Percentiles rank a stretch among this genome's conserved stretches.
phyloP scores from a whole-genome alignment of 1,284 basidiomycete genomes.

The Laetiporus sulphureus region DNA sequence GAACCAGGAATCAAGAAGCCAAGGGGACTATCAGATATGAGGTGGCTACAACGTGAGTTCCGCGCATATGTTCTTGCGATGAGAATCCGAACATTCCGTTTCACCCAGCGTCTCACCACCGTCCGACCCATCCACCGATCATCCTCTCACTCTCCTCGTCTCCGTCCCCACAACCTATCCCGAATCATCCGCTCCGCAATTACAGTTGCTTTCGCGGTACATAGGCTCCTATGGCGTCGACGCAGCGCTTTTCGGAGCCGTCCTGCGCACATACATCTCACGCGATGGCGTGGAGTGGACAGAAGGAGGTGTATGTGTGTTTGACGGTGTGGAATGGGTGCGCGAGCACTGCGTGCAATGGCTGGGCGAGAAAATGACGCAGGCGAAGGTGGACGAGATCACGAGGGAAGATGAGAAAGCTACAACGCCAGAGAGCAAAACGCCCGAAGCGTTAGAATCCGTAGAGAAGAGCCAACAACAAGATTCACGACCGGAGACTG shows the following conservation, averaged over 20 bases:
- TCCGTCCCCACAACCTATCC: conserved; percentile 75
- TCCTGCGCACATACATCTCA: conserved; percentile 81
- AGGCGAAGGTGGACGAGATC: conserved; percentile 50
- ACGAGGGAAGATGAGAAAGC: conserved; percentile 47
- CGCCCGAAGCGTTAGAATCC: too few species aligned
- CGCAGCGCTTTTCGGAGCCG: conserved; percentile 63
- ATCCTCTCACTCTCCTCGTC: conserved; percentile 55
- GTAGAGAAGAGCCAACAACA: too few species aligned
- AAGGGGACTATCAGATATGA: conserved; percentile 58
- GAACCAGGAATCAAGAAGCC: conserved; percentile 5
- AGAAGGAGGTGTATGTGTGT: conserved; percentile 74
- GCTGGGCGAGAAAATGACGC: conserved; percentile 61
- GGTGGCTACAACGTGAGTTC: conserved; percentile 42
- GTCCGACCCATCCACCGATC: conserved; percentile 1
- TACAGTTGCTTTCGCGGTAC: conserved; percentile 83
- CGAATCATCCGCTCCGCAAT: conserved; percentile 61
- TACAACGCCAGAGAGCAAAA: too few species aligned
- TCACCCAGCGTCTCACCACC: conserved; percentile 11
- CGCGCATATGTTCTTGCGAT: too few species aligned
- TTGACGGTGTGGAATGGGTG: conserved; percentile 82
- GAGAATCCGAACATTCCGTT: too few species aligned
- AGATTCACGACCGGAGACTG: neutral
- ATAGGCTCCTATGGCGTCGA: conserved; percentile 77
- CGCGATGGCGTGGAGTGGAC: conserved; percentile 68
- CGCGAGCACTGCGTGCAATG: conserved; percentile 61